phyloP scores from a whole-genome alignment of 225 moss, liverwort and hornwort genomes.

The Polytrichum formosum region DNA sequence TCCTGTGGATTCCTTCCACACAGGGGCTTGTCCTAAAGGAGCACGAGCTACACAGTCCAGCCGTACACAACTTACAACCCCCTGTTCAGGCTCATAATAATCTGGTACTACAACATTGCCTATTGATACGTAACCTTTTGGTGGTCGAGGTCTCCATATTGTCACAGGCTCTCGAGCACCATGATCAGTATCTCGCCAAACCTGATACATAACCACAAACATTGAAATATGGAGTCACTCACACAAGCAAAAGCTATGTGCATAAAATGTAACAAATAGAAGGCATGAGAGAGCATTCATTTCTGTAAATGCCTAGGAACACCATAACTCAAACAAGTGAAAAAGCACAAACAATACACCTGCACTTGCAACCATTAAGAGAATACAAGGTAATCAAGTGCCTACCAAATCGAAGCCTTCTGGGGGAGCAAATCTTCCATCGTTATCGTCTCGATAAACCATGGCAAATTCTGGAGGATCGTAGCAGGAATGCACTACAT shows the following conservation, averaged over 20 bases:
- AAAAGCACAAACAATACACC: background rate
- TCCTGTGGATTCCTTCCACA: constrained; percentile 65
- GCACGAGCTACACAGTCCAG: constrained; percentile 70
- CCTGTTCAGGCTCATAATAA: constrained; percentile 80
- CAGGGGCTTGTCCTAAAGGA: constrained; percentile 65
- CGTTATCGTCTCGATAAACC: constrained; percentile 81
- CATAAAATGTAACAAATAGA: no score
- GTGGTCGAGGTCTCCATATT: constrained; percentile 87
- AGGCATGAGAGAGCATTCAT: no score
- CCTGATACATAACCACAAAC: constrained; percentile 28
- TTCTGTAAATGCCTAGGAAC: background rate
- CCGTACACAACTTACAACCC: constrained; percentile 66
- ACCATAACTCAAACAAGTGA: background rate
- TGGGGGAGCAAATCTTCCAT: constrained; percentile 68
- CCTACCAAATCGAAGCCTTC: constrained; percentile 93
- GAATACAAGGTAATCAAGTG: background rate
- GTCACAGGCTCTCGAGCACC: constrained; percentile 76
- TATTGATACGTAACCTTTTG: constrained; percentile 66
- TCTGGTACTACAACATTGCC: constrained; percentile 88
- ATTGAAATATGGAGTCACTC: background rate
- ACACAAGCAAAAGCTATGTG: no score
- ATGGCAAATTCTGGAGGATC: constrained; percentile 73
- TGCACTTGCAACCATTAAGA: no score
- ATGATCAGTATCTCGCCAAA: constrained; percentile 84
- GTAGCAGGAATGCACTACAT: constrained; percentile 81